Conservation (phyloP, 768 basidiomycete species). For the Tylopilus sp. region DNA sequence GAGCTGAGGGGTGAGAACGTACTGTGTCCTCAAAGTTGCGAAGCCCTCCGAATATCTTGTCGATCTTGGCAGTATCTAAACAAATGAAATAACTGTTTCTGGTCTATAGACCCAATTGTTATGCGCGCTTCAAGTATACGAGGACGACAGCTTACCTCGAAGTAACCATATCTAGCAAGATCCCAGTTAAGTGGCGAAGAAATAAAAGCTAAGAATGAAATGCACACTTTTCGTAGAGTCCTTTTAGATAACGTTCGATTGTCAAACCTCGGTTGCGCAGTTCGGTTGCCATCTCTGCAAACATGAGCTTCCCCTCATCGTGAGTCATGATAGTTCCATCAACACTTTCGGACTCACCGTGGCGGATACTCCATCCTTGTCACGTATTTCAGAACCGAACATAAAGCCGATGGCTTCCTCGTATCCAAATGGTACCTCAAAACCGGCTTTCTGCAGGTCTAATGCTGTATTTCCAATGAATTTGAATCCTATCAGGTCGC, state of each 20-base stretch:
- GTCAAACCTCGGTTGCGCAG: conserved; percentile 52
- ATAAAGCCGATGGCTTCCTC: conserved; percentile 94
- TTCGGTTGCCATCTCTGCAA: conserved; percentile 61
- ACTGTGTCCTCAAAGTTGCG: conserved; percentile 51
- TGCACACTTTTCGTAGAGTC: conserved; percentile 56
- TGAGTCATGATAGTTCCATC: conserved; percentile 2
- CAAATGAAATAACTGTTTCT: conserved; percentile 84
- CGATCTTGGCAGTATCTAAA: conserved; percentile 58
- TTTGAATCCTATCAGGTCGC: conserved; percentile 66
- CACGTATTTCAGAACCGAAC: conserved; percentile 74
- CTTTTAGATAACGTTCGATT: conserved; percentile 54
- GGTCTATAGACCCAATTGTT: conserved; percentile 42
- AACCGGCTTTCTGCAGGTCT: conserved; percentile 59
- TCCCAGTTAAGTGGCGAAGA: neutral
- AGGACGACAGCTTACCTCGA: conserved; percentile 45
- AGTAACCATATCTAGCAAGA: conserved; percentile 64
- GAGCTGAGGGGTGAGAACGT: conserved; percentile 1
- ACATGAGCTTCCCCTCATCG: conserved; percentile 45
- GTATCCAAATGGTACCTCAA: conserved; percentile 76
- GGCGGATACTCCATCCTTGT: conserved; percentile 87
- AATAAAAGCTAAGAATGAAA: neutral
- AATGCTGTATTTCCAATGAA: conserved; percentile 85
- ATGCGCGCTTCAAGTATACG: neutral
- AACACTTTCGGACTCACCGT: conserved; percentile 42
- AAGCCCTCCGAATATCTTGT: conserved; percentile 64